Evolutionary conservation across 495 filamentous ascomycete genomes (phyloP), one percentile per base, ranked within the genome.

Genomic region (Penicillium paradoxum): DNA sequence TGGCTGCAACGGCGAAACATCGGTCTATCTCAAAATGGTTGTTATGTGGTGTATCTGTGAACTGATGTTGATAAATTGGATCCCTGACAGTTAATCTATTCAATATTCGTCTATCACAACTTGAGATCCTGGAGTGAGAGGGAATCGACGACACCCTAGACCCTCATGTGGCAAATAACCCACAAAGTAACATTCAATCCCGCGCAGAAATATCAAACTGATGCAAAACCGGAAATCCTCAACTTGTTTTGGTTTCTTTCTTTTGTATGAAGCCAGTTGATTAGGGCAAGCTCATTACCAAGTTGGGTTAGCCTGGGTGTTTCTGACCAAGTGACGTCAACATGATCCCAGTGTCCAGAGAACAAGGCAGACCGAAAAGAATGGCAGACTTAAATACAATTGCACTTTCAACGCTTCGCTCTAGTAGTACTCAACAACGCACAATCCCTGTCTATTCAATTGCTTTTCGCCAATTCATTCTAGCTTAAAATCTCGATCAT

Each of bases 301-400:
- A 13, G 57, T 53, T 13, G 13, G 51, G 62, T 50, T 57, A 65
- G 62, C 15, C 38, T 34, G n/a, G 18, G 33, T 52, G 30, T 14
- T 15, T 50, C 15, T 30, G 32, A 19, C n/a, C 27, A 2, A 33
- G 53, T 72, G 69, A 72, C 69, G 69, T 72, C 69, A 71, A 51
- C 25, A 69, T 72, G 69, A 72, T 62, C 17, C 19, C 36, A 45
- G 19, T 17, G 34, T 34, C 25, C 25, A 33, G 2, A 34, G 59
- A 62, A 62, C 59, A 51, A 45, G 59, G 59, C 45, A 57, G 27
- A 33, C 17, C 19, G 19, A 34, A 22, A 17, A 41, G 8, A 43
- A 17, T 32, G 18, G 13, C 38, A 21, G 27, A 32, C 37, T 40
- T 25, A 6, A 42, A 42, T 42, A 36, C 3, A 36, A 25, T 42